phyloP scores from a whole-genome alignment of 352 stramenopile species.

The Pythium plurisporium region DNA sequence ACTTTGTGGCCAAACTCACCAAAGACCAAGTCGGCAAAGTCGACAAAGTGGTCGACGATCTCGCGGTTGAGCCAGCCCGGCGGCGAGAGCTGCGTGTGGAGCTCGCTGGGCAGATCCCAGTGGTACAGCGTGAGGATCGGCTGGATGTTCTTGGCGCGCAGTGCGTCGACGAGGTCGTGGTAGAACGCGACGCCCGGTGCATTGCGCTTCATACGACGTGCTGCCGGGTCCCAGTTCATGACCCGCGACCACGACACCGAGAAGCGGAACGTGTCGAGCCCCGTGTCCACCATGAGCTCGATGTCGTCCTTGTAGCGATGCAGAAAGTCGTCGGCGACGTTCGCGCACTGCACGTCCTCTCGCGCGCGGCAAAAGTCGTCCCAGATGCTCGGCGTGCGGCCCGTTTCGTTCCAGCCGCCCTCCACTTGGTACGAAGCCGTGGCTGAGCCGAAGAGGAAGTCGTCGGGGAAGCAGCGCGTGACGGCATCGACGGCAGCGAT shows the following conservation, averaged over 20 bases:
- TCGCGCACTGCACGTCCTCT: constrained; percentile 74
- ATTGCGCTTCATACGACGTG: constrained; percentile 67
- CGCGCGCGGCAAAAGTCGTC: constrained; percentile 87
- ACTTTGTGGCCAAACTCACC: constrained; percentile 88
- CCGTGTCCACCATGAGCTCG: constrained; percentile 87
- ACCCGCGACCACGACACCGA: constrained; percentile 93
- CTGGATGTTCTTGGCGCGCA: constrained; percentile 71
- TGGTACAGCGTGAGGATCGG: constrained; percentile 95
- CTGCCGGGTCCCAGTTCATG: constrained; percentile 66
- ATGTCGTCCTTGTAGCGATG: constrained; percentile 89
- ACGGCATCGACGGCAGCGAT: neutral
- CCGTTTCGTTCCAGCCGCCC: constrained; percentile 77
- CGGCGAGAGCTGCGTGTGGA: constrained; percentile 73
- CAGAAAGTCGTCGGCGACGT: constrained; percentile 93
- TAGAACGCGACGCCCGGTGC: constrained; percentile 91
- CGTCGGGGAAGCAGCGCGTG: constrained; percentile 46
- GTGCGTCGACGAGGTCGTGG: constrained; percentile 86
- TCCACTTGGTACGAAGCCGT: constrained; percentile 94
- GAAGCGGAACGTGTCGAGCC: constrained; percentile 91
- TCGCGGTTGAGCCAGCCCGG: constrained; percentile 62
- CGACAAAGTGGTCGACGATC: constrained; percentile 69
- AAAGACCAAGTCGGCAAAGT: constrained; percentile 91
- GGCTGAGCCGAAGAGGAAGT: constrained; percentile 87
- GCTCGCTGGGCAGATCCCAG: constrained; percentile 91
- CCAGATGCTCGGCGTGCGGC: constrained; percentile 89